Conservation (phyloP, 192 early-diverging fungal genomes). For the Backusella macrospora region DNA sequence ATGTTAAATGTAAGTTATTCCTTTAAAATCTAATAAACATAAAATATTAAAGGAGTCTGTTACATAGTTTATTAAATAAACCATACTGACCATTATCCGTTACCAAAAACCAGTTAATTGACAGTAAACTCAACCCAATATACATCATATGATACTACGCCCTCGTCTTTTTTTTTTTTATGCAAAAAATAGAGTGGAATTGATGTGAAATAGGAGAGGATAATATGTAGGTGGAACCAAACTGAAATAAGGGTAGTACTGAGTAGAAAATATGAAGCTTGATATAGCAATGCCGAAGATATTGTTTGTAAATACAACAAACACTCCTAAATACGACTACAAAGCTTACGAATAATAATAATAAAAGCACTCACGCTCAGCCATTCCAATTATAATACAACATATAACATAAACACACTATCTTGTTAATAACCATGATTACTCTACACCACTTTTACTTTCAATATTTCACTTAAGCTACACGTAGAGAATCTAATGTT, state of each 20-base stretch:
- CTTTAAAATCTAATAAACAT: too few species aligned
- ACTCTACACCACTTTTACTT: not conserved
- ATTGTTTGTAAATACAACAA: slow-evolving; percentile 12
- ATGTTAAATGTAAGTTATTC: too few species aligned
- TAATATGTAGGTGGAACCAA: not conserved
- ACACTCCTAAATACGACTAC: not conserved
- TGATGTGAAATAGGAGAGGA: not conserved
- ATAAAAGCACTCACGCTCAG: not conserved
- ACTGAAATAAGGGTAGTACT: not conserved
- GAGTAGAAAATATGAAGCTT: not conserved
- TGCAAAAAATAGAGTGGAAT: not conserved
- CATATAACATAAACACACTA: not conserved
- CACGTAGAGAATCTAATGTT: not conserved
- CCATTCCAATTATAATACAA: not conserved
- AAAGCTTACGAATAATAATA: slow-evolving; percentile 7
- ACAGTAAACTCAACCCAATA: not conserved
- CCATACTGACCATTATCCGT: not conserved
- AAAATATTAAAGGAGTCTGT: not conserved
- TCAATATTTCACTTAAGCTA: not conserved
- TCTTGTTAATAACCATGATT: not conserved
- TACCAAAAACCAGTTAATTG: not conserved
- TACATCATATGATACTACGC: not conserved
- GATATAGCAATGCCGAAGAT: not conserved
- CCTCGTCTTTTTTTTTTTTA: not conserved
- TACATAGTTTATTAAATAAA: not conserved